Conservation (phyloP, 169 alveolate species). For the Cryptosporidium baileyi region DNA sequence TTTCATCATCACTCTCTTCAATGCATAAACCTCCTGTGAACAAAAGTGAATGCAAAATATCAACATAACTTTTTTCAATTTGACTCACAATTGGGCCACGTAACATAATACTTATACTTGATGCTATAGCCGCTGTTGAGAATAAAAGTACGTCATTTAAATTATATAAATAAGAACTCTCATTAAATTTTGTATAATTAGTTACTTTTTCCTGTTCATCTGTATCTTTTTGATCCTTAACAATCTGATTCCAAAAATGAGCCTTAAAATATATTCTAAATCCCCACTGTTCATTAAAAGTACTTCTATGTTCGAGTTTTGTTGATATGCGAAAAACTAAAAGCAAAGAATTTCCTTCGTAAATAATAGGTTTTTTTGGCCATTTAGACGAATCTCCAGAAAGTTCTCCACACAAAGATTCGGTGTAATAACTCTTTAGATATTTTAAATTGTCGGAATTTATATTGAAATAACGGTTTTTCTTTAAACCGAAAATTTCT, state of each 20-base stretch:
- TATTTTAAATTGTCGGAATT: not conserved
- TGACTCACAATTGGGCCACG: conserved; percentile 53
- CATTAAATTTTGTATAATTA: not conserved
- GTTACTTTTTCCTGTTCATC: not conserved
- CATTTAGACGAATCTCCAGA: not conserved
- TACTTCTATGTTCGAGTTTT: not conserved
- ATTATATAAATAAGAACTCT: no score
- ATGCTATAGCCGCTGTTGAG: conserved; percentile 3
- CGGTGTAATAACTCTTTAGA: conserved; percentile 5
- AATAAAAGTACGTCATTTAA: conserved; percentile 9
- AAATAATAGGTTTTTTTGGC: conserved; percentile 25
- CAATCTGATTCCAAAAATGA: not conserved
- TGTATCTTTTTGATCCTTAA: not conserved
- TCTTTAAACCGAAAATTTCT: not conserved
- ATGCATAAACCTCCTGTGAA: conserved; percentile 62
- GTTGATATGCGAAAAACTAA: not conserved
- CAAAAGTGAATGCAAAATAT: conserved; percentile 38
- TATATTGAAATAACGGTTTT: not conserved
- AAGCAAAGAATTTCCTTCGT: conserved; percentile 19
- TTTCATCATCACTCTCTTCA: not conserved
- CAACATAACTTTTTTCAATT: not conserved
- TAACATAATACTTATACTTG: conserved; percentile 41
- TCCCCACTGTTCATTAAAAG: not conserved
- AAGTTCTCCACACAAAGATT: conserved; percentile 31
- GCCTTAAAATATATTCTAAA: conserved; percentile 15